Evolutionary conservation across 2,329 filamentous ascomycete species (phyloP).

Genomic region (Cercospora janseana): DNA sequence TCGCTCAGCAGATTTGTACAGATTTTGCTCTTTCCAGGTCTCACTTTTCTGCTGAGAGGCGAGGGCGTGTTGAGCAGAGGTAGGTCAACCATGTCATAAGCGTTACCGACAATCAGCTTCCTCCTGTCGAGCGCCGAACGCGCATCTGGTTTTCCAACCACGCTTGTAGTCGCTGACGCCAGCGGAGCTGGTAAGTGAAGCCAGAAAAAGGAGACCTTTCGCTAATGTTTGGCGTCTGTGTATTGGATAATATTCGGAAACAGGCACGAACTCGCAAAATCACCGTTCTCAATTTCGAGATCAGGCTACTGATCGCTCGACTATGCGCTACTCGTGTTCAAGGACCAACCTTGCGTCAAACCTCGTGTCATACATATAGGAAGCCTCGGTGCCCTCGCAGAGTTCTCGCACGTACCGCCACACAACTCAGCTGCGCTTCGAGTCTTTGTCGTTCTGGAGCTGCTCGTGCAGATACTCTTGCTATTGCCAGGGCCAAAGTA

Average conservation of each 20-base stretch:
- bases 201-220: background rate
- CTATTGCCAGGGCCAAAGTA: background rate
- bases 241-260: too few relatives aligned
- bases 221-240: too few relatives aligned
- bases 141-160: background rate
- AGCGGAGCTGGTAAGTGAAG: background rate
- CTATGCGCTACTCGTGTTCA: background rate
- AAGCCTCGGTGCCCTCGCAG: too few relatives aligned
- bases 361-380: too few relatives aligned
- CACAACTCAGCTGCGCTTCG: background rate
- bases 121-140: background rate
- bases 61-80: too few relatives aligned
- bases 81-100: background rate
- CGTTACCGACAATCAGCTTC: background rate
- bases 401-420: too few relatives aligned
- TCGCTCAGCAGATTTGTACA: conserved; percentile 31
- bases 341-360: too few relatives aligned
- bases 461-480: background rate
- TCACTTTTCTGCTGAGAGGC: background rate
- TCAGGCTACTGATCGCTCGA: background rate
- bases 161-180: too few relatives aligned
- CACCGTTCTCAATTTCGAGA: background rate
- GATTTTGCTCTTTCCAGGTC: conserved; percentile 14
- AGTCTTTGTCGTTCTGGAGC: background rate
- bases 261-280: too few relatives aligned